Evolutionary conservation across 768 basidiomycete genomes (phyloP).

Genomic region (Pleurotus tuber-regium): DNA sequence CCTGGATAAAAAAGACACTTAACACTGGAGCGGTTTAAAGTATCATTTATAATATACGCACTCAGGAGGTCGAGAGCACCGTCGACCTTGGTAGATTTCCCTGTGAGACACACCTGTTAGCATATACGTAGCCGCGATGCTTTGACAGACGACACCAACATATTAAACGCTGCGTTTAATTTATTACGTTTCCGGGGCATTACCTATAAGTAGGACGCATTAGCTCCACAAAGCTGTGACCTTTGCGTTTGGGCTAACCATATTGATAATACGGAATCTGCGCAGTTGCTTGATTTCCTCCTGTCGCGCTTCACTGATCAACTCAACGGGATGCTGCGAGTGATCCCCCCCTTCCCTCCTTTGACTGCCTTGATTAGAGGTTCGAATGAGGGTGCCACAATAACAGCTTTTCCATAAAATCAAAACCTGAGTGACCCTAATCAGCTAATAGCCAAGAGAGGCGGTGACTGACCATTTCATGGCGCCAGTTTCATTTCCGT

Average conservation of each 20-base stretch:
- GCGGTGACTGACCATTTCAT: not conserved
- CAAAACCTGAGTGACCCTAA: not conserved
- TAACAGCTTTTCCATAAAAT: not conserved
- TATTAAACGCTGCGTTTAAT: not conserved
- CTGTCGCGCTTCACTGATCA: not conserved
- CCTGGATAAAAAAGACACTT: not conserved
- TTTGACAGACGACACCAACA: not conserved
- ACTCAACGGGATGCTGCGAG: not conserved
- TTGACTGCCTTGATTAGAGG: not conserved
- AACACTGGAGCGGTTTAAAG: not conserved
- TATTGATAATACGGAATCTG: not conserved
- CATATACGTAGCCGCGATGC: not conserved
- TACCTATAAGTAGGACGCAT: not conserved
- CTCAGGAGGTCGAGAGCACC: not conserved
- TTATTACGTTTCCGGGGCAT: not conserved
- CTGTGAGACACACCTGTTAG: not conserved
- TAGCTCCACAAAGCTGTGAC: too few species aligned
- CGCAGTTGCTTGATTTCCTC: conserved; percentile 2
- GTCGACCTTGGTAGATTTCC: not conserved
- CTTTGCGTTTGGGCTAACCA: too few species aligned
- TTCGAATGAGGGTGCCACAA: conserved; percentile 1
- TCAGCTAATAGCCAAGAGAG: not conserved
- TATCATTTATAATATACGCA: not conserved
- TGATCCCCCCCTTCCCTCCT: not conserved
- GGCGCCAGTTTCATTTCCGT: not conserved